Base-by-base conservation (phyloP, 768 basidiomycete genomes). In the Mycena vulgaris region DNA sequence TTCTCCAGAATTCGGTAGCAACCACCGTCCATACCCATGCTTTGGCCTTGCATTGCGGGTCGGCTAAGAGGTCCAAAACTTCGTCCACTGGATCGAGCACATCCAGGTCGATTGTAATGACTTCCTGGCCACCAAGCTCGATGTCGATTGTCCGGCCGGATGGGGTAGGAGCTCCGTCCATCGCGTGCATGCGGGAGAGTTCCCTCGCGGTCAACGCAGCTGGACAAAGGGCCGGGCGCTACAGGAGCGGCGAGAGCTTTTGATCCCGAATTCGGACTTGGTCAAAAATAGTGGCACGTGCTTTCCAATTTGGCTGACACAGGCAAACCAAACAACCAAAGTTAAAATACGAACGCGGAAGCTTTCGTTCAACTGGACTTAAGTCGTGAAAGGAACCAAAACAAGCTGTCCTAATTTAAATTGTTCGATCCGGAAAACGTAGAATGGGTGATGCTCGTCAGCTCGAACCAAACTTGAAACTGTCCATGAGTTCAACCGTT, bases 71-170 rank as follows among this genome's bases (percentile, higher is more conserved):
- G 74, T 93, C 90, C 56, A 93, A 82, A 2, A 95, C 89, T 69
- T 94, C 92, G 69, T 92, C 90, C 75, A 89, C 91, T 5, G 90
- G 90, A 79, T 95, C 93, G 58, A 99, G 90, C 74, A 92, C 86
- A 83, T 95, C 93, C 42, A 98, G 88, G 84, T 97, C 94, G 68
- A 98, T 92, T 25, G 94, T 93, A 68, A 97, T 93, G 77, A 94
- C 89, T 81, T 97, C 96, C 80, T 93, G 92, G 9, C 91, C 89
- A 40, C 91, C 91, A 7, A 95, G 85, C 75, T 94, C 93, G 74
- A 95, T 93, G 79, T 93, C 92, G 57, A 93, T 86, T 6, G 90
- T 85, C 63, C 87, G 86, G 45, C 86, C 86, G n/a, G 81, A 71
- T 30, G 77, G 63, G 37, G 78, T 47, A 59, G 82, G 45, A 55